Percentiles rank a stretch among this genome's conserved stretches.
These are phyloP conservation scores for Myrica gale DNA, from an alignment of 306 rosid genomes.

Conservation along the genomic window DNA sequence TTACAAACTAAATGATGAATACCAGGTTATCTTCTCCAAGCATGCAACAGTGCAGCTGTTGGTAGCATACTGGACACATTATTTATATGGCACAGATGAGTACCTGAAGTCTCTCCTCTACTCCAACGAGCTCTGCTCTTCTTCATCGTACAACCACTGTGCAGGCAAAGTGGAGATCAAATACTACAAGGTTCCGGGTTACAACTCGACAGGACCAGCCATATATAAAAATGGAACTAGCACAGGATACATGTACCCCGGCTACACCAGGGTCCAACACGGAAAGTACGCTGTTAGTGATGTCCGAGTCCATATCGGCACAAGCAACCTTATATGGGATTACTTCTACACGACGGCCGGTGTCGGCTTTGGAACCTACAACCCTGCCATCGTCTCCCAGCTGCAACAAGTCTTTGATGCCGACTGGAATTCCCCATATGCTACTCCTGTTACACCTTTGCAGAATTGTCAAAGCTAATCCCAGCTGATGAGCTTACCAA, in stretches of 20 bases:
- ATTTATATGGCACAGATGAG: slow-evolving; percentile 56
- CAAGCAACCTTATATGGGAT: slow-evolving; percentile 81
- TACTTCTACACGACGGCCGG: too few species aligned
- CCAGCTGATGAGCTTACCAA: too few species aligned
- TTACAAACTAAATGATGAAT: slow-evolving; percentile 8
- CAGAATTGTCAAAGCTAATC: too few species aligned
- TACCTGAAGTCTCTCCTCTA: slow-evolving; percentile 75
- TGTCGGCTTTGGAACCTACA: too few species aligned
- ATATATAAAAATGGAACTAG: slow-evolving; percentile 31
- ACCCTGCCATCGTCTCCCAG: too few species aligned
- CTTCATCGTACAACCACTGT: slow-evolving; percentile 67
- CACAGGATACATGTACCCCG: slow-evolving; percentile 76
- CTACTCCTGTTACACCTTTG: too few species aligned
- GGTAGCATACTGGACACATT: slow-evolving; percentile 88
- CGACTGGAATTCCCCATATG: too few species aligned
- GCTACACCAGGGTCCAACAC: slow-evolving; percentile 74
- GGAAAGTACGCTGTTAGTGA: slow-evolving; percentile 85
- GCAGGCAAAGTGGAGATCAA: slow-evolving; percentile 84
- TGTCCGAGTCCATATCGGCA: slow-evolving; percentile 75
- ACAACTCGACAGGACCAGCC: slow-evolving; percentile 85
- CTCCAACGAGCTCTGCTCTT: slow-evolving; percentile 76
- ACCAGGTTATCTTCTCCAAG: slow-evolving; percentile 75
- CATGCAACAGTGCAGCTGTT: slow-evolving; percentile 73
- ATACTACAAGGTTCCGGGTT: slow-evolving; percentile 78
- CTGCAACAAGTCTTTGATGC: too few species aligned